Evolutionary conservation across 139 green algal species (phyloP).

Genomic region (Chlamydomonas incerta): DNA sequence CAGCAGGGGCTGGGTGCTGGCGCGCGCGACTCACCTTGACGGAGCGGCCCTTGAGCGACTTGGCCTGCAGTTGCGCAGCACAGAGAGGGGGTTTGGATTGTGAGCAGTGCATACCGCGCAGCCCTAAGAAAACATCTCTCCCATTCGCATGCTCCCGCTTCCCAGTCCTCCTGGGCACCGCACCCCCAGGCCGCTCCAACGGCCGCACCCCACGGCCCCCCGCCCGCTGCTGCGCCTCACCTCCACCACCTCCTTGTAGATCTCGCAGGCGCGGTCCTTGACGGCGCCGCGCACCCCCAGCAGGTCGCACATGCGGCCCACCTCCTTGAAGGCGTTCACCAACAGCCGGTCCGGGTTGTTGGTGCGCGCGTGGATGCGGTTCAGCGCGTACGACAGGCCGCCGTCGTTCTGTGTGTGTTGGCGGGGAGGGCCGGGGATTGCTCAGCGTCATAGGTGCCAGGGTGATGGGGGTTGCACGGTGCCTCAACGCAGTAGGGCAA

Average conservation of each 20-base stretch:
- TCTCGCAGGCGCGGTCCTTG: constrained; percentile 75
- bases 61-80: constrained; percentile 6
- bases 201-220: not conserved
- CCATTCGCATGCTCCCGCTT: no score
- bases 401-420: constrained; percentile 12
- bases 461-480: no score
- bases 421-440: no score
- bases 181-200: no score
- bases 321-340: constrained; percentile 66
- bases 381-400: constrained; percentile 52
- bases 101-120: no score
- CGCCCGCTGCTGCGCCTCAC: no score
- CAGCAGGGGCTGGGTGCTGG: no score
- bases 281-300: constrained; percentile 51
- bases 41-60: constrained; percentile 25
- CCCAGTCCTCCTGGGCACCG: no score
- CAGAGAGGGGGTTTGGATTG: no score
- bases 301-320: constrained; percentile 25
- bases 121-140: no score
- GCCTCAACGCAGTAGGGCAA: no score
- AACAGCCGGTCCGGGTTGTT: constrained; percentile 71
- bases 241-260: constrained; percentile 69
- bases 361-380: constrained; percentile 63
- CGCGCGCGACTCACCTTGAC: constrained; percentile 16
- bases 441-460: no score